phyloP scores from a whole-genome alignment of 2,329 filamentous ascomycete genomes.

The Emydomyces testavorans region DNA sequence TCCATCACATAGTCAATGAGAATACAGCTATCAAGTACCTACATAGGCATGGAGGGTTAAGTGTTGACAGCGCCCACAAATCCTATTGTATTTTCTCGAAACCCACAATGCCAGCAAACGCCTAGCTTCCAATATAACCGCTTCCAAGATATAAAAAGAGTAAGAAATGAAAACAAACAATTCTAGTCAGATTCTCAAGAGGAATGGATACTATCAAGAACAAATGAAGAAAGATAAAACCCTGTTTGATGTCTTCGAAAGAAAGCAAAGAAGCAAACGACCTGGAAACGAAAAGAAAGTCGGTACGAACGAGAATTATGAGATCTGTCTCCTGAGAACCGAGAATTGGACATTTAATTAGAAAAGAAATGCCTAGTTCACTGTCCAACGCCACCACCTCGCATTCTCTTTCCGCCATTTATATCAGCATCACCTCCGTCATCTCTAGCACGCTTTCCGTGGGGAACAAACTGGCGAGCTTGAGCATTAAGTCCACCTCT shows the following conservation, averaged over 20 bases:
- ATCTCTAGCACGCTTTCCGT: constrained; percentile 45
- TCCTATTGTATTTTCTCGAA: background rate
- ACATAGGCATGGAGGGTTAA: no score
- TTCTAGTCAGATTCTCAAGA: background rate
- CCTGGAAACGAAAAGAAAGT: background rate
- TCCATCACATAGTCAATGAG: no score
- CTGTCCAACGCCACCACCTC: constrained; percentile 28
- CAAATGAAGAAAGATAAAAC: background rate
- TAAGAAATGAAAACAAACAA: background rate
- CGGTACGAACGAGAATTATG: background rate
- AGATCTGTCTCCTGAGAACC: background rate
- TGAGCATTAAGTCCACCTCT: constrained; percentile 39
- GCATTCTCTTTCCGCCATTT: constrained; percentile 38
- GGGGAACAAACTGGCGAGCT: constrained; percentile 46
- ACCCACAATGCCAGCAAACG: background rate
- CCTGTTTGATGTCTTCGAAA: background rate
- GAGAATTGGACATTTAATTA: background rate
- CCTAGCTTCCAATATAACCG: background rate
- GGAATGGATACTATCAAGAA: background rate
- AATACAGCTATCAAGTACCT: no score
- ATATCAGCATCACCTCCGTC: constrained; percentile 35
- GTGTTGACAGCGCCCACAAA: no score
- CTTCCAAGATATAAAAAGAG: background rate
- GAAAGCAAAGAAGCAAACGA: background rate
- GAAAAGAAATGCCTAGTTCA: constrained; percentile 4